These are phyloP conservation scores for Kwoniella dejecticola DNA, from an alignment of 768 basidiomycete genomes.

Conservation along the genomic window DNA sequence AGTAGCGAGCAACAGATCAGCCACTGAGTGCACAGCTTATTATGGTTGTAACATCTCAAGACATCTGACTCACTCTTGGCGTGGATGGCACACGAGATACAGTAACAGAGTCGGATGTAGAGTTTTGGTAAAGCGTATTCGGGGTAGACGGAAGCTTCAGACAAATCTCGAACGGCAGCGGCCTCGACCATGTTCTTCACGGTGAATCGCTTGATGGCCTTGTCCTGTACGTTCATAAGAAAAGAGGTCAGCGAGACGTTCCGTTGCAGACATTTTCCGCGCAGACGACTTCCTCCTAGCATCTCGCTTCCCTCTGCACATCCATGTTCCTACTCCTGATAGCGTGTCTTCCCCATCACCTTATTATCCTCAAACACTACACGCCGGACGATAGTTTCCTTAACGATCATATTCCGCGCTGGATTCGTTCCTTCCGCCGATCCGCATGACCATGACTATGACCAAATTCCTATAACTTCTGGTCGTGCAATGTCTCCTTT, in stretches of 20 bases:
- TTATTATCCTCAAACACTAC: too few species aligned
- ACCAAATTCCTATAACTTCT: too few species aligned
- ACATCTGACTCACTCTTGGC: slow-evolving; percentile 75
- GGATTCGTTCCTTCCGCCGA: too few species aligned
- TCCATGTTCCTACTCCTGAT: too few species aligned
- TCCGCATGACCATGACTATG: too few species aligned
- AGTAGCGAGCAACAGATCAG: background rate
- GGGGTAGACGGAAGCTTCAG: slow-evolving; percentile 90
- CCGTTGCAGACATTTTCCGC: too few species aligned
- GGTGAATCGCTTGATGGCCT: slow-evolving; percentile 99
- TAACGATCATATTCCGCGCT: too few species aligned
- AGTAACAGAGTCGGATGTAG: slow-evolving; percentile 98
- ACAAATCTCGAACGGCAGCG: slow-evolving; percentile 95
- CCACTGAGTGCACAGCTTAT: background rate
- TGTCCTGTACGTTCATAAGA: slow-evolving; percentile 69
- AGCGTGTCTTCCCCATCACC: too few species aligned
- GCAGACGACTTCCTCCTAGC: too few species aligned
- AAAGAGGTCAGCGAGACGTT: background rate
- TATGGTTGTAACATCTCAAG: background rate
- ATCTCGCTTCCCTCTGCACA: too few species aligned
- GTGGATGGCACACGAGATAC: slow-evolving; percentile 98
- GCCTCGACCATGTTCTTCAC: slow-evolving; percentile 99
- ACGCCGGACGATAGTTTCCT: too few species aligned
- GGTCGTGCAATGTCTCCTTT: too few species aligned
- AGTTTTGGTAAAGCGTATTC: slow-evolving; percentile 96